Percentiles rank a stretch among this genome's conserved stretches.
Conservation (phyloP, 768 basidiomycete species). For the Naganishia friedmannii region DNA sequence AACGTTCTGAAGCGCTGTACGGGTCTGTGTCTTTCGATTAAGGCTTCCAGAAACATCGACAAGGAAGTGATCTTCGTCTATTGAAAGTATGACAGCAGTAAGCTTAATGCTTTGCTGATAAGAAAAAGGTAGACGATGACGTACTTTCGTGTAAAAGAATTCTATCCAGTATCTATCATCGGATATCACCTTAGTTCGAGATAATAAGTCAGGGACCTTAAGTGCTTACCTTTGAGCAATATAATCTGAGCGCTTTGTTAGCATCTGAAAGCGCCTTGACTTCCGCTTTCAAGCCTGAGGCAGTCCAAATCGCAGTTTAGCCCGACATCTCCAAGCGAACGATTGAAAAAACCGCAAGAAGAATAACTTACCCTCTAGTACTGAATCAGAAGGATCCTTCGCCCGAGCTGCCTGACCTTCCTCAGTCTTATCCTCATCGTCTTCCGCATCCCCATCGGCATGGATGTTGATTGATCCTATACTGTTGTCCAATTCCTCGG, state of each 20-base stretch:
- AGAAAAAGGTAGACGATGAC: not conserved
- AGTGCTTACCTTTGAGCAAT: constrained; percentile 70
- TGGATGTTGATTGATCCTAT: not conserved
- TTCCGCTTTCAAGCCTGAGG: constrained; percentile 67
- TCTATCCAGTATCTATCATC: constrained; percentile 74
- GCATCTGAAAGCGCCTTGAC: constrained; percentile 91
- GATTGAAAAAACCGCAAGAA: not conserved
- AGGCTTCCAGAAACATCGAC: constrained; percentile 68
- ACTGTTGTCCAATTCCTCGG: not conserved
- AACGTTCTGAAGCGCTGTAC: not conserved
- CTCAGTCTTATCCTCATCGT: not conserved
- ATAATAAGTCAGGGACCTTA: constrained; percentile 6
- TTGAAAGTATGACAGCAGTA: not conserved
- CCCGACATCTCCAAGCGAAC: not conserved
- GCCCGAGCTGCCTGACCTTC: constrained; percentile 24
- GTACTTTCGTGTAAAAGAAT: constrained; percentile 83
- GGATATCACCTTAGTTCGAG: not conserved
- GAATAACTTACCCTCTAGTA: constrained; percentile 33
- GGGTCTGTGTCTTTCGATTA: not conserved
- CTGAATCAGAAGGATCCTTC: constrained; percentile 35
- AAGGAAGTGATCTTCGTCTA: constrained; percentile 85
- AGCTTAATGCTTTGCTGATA: not conserved
- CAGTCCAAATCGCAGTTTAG: not conserved
- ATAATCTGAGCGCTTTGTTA: constrained; percentile 90
- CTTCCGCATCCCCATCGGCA: not conserved